Evolutionary conservation across 768 basidiomycete genomes (phyloP), one percentile per base, ranked within the genome.

Genomic region (Trametes maxima): DNA sequence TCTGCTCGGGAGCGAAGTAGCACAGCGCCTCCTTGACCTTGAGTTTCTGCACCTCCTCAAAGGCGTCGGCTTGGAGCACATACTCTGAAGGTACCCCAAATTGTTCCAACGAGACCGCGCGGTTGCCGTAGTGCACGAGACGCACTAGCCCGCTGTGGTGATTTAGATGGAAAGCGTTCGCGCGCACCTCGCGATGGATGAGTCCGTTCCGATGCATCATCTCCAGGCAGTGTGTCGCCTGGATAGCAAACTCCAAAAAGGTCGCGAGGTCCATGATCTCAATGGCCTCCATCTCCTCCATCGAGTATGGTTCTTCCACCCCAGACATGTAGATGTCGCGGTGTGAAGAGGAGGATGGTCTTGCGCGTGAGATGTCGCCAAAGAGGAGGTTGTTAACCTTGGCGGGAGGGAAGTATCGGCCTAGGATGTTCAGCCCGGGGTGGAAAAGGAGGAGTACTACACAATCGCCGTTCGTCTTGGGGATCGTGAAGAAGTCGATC

Each of bases 171-270:
- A 89, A 90, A 1, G 88, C 88, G 68, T 90, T 90, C 17, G 88
- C 87, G 22, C 88, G 85, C 33, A 90, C 87, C 84, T 91, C 89
- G 58, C 88, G 80, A 70, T 91, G 89, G 17, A 85, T 80, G 44
- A 85, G 72, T 6, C 86, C 86, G 43, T 77, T 74, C 60, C 70
- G 50, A 70, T 91, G 88, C 65, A 89, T 77, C 53, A 80, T 78
- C 70, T 89, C 87, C 47, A 91, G 68, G 69, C 88, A 90, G 62
- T 84, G 84, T 2, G 89, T 88, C 2, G 88, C 86, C 66, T 90
- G 86, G 42, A 90, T 87, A 8, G 88, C 85, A 68, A 91, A 91
- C 87, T 91, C 88, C 2, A 91, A 77, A 72, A 90, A 91, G 0
- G 87, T 83, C 14, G 88, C 88, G 17, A 91, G 75, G 70, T 91